Base-by-base conservation (phyloP, 306 rosid species). In the Cucurbita ficifolia region DNA sequence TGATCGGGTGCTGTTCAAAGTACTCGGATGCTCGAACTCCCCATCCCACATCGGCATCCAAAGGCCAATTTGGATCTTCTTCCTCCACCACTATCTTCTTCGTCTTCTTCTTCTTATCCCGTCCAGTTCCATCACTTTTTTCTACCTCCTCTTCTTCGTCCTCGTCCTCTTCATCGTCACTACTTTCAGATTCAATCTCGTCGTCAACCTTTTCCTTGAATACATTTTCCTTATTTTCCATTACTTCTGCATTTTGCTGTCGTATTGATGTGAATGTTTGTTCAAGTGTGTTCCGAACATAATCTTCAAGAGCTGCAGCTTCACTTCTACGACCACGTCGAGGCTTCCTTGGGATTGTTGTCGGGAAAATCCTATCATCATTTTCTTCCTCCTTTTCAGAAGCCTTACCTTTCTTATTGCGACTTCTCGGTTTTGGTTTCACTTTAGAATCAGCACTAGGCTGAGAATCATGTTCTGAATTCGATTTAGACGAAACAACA, bases 11-110 rank as follows among this genome's bases (percentile, higher is more conserved):
- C 79, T 87, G 78, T 75, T 94, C 96, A 75, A 94, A 94, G 77
- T 94, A 94, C 85, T 94, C 96, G 0, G 96, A 94, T 16, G 97
- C 94, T 76, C 92, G 87, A 76, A 85, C 59, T 45, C 97, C 98
- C 97, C 96, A 94, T 45, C 98, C 98, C 62, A 94, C 92, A 54
- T 94, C 95, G 22, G 92, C 90, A 89, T 94, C 97, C 78, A 87
- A 59, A 6, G 99, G 97, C 97, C 99, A 94, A 24, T 76, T 79
- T 62, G 80, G 57, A 64, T 90, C 87, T 81, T 94, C 97, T 78
- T 91, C 96, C 84, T 91, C 97, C 29, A 91, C 81, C 62, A 91
- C 88, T 86, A 80, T 81, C 76, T 73, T 29, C 33, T 29, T 29
- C n/a, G n/a, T n/a, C 33, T 29, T 79, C 82, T 81, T 81, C 74